Evolutionary conservation across 129 eudicot genomes (phyloP).

Genomic region (Centella asiatica): DNA sequence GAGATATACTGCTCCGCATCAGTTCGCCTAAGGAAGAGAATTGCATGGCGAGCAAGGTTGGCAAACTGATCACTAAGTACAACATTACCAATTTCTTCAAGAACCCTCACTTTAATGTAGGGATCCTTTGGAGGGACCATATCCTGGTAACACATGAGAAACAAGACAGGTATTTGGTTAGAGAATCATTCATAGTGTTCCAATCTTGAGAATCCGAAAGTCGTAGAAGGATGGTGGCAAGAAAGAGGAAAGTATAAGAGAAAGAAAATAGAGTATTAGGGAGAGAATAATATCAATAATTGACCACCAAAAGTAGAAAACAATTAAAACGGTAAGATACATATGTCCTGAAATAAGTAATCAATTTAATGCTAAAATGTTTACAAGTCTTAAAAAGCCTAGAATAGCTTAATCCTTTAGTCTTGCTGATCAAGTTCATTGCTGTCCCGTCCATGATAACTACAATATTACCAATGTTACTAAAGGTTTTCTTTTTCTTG

Average conservation of each 20-base stretch:
- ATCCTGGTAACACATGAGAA: constrained; percentile 41
- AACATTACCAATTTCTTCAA: constrained; percentile 79
- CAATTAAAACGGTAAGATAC: too few relatives aligned
- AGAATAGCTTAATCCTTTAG: too few relatives aligned
- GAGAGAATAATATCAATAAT: too few relatives aligned
- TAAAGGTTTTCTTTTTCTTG: too few relatives aligned
- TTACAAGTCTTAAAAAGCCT: background rate
- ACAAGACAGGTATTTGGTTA: background rate
- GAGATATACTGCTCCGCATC: constrained; percentile 82
- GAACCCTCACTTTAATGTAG: constrained; percentile 90
- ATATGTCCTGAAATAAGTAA: background rate
- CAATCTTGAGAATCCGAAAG: background rate
- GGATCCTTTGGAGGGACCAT: constrained; percentile 98
- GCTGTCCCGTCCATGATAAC: too few relatives aligned
- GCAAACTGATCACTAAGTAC: constrained; percentile 63
- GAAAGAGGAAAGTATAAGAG: too few relatives aligned
- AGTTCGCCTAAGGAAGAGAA: constrained; percentile 72
- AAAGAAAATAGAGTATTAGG: too few relatives aligned
- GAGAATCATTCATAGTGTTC: background rate
- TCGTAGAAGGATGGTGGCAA: background rate
- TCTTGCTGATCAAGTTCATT: too few relatives aligned
- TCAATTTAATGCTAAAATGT: background rate
- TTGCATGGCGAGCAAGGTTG: constrained; percentile 76
- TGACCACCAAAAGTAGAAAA: too few relatives aligned
- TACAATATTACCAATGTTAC: too few relatives aligned